Evolutionary conservation across 768 basidiomycete genomes (phyloP).

Genomic region (Favolaschia claudopus): DNA sequence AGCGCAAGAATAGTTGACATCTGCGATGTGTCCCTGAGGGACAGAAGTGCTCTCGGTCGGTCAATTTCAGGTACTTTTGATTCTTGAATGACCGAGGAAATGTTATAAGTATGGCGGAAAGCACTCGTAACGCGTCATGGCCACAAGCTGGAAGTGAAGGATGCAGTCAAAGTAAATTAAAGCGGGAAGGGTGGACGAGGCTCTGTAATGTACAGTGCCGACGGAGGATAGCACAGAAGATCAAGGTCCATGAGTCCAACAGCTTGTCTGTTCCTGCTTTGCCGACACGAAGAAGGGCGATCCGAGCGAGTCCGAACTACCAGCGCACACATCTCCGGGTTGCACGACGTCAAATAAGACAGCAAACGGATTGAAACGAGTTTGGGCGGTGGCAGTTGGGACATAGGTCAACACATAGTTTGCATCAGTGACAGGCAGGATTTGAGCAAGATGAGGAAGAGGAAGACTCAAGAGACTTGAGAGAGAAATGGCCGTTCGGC

Average conservation of each 20-base stretch:
- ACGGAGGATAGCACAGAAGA: slow-evolving; percentile 9
- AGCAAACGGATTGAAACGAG: too few species aligned
- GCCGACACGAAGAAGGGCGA: background rate
- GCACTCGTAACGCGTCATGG: too few species aligned
- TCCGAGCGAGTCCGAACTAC: slow-evolving; percentile 10
- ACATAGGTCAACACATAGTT: too few species aligned
- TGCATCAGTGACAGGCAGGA: too few species aligned
- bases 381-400: too few species aligned
- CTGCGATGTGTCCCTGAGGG: slow-evolving; percentile 16
- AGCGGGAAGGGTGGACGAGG: background rate
- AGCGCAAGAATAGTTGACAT: slow-evolving; percentile 16
- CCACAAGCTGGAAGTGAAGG: too few species aligned
- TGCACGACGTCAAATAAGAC: slow-evolving; percentile 1
- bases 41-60: slow-evolving; percentile 20
- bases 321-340: slow-evolving; percentile 7
- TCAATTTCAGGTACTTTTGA: slow-evolving; percentile 12
- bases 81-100: slow-evolving; percentile 5
- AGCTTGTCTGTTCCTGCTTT: background rate
- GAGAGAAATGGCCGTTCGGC: too few species aligned
- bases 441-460: too few species aligned
- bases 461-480: too few species aligned
- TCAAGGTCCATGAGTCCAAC: slow-evolving; percentile 10
- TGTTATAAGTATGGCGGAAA: too few species aligned
- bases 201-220: background rate
- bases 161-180: too few species aligned